Evolutionary conservation across 163 green algal species (phyloP).

Genomic region (Chlamydomonas reinhardtii): DNA sequence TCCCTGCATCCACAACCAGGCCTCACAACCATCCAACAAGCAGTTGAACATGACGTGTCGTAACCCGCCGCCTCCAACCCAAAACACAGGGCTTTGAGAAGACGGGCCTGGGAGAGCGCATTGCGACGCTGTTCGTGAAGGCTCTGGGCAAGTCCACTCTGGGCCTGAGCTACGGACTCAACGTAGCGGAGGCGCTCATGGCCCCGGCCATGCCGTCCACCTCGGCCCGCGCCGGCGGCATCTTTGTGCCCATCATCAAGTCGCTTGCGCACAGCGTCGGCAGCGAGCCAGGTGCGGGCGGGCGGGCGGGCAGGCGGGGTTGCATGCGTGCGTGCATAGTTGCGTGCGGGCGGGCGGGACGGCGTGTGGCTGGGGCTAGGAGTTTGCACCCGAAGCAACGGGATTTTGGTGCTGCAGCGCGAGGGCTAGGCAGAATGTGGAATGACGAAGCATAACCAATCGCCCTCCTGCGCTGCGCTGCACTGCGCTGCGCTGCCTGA

Average conservation of each 20-base stretch:
- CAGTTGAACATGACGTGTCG: too few species aligned
- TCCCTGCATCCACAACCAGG: too few species aligned
- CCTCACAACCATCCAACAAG: background rate
- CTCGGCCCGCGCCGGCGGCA: conserved; percentile 87
- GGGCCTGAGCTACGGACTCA: conserved; percentile 90
- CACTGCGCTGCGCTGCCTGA: too few species aligned
- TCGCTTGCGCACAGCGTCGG: conserved; percentile 78
- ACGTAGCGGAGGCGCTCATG: conserved; percentile 87
- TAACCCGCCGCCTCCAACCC: background rate
- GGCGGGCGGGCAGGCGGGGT: too few species aligned
- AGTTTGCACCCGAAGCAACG: too few species aligned
- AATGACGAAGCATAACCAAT: too few species aligned
- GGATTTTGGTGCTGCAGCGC: too few species aligned
- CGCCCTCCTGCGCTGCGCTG: too few species aligned
- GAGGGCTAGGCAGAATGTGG: too few species aligned
- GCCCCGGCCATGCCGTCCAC: conserved; percentile 94
- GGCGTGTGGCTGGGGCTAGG: too few species aligned
- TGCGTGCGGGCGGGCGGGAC: too few species aligned
- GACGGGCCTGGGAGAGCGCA: conserved; percentile 91
- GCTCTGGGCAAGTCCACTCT: conserved; percentile 90
- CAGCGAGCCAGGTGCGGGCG: conserved; percentile 74
- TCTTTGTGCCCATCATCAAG: conserved; percentile 98
- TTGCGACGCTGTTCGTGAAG: conserved; percentile 94
- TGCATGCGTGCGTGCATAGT: too few species aligned
- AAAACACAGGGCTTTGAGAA: conserved; percentile 94